A percentile compares a stretch with the other conserved stretches of the same genome.
Evolutionary conservation across 495 filamentous ascomycete genomes (phyloP).

Genomic region (Chaetomium fimeti): DNA sequence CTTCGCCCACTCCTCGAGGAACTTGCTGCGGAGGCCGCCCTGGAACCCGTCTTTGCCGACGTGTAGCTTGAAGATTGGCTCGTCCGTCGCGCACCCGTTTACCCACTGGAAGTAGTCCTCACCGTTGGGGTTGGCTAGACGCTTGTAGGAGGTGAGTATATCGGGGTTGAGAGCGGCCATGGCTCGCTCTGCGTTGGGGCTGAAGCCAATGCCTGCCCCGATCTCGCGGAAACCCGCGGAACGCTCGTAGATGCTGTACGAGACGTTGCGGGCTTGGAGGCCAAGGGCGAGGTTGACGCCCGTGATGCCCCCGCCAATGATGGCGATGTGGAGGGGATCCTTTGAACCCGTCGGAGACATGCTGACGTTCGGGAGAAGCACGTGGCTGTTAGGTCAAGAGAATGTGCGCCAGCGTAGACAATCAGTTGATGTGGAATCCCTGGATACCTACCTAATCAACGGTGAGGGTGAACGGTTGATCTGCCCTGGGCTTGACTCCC

Average conservation of each 20-base stretch:
- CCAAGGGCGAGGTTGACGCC: constrained; percentile 57
- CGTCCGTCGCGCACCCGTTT: constrained; percentile 36
- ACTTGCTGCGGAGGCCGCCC: constrained; percentile 42
- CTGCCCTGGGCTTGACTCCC: too few species aligned
- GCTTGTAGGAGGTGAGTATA: constrained; percentile 37
- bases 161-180: constrained; percentile 51
- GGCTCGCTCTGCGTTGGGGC: constrained; percentile 57
- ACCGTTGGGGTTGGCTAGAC: constrained; percentile 39
- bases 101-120: constrained; percentile 49
- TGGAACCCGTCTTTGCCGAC: constrained; percentile 46
- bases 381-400: too few species aligned
- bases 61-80: constrained; percentile 36
- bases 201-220: constrained; percentile 60
- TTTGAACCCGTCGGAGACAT: constrained; percentile 23
- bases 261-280: constrained; percentile 51
- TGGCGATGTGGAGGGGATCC: constrained; percentile 46
- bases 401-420: too few species aligned
- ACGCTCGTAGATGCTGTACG: constrained; percentile 57
- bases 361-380: neutral
- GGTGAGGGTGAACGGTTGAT: too few species aligned
- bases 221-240: constrained; percentile 53
- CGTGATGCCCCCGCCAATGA: constrained; percentile 61
- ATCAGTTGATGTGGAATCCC: too few species aligned
- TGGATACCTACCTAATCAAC: too few species aligned
- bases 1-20: constrained; percentile 45